Base-by-base conservation (phyloP, 106 monocot genomes). In the Dendrobium huoshanense region DNA sequence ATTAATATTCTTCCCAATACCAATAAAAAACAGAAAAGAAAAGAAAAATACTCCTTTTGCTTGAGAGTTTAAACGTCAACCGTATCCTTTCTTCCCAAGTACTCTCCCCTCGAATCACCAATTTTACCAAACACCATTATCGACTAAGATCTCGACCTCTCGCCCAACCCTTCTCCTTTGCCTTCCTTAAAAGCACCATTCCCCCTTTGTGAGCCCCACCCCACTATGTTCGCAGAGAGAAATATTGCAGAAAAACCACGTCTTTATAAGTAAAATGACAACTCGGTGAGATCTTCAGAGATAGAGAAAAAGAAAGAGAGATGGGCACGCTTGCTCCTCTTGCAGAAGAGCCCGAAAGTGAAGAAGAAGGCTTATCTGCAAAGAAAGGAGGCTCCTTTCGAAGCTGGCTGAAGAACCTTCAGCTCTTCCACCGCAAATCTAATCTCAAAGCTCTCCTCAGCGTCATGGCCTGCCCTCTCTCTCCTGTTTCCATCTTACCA, bases 391-490 rank as follows among this genome's bases (percentile, higher is more conserved):
- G 51, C 51, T 68, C 86, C n/a, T 83, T 86, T 48, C 65, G 85
- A 29, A 81, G 29, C 18, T 91, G 91, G 91, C 41, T 91, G 33
- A 87, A 41, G 78, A 88, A 79, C 77, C 11, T 51, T 51, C 87
- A 88, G 70, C 61, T 88, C 22, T 82, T 79, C 77, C 87, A 68
- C 17, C 82, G 83, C 74, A 88, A 81, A 54, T 19, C 86, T 43
- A 87, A 91, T 73, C 88, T 93, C 73, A 87, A 86, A 59, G 68
- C 90, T 64, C 87, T 93, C 41, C 87, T 96, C 73, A 90, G 93
- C 77, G 96, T 96, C 79, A 77, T 96, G 75, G 96, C 72, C 16
- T 96, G 96, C 91, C 96, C 96, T 10, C 89, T 96, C 54, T 93
- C 96, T 78, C 96, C 96, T 31, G 72, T 93, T 47, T 78, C 93